Evolutionary conservation across 2,329 filamentous ascomycete species (phyloP), one percentile per base, ranked within the genome.

Genomic region (Leptographium flavum): DNA sequence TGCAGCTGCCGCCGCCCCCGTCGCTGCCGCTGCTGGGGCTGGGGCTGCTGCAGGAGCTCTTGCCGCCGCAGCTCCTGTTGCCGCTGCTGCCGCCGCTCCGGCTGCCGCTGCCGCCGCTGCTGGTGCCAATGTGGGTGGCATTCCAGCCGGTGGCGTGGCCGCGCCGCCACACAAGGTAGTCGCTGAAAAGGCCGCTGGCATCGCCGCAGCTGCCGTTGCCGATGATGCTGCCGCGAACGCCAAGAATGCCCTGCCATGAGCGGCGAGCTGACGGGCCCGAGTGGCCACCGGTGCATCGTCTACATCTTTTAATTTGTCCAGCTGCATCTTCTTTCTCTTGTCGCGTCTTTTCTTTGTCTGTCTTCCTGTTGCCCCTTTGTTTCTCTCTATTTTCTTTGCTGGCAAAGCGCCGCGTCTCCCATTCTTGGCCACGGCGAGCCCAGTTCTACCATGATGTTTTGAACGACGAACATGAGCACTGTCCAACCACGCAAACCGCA

Each of bases 101-200:
- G 43, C 15, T 6, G 42, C 41, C 7, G 37, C 27, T 7, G 27
- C 27, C 5, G 3, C 27, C 13, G 42, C 37, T 38, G 36, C 28
- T 9, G 39, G 17, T 13, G 39, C 27, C 13, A 11, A 27, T 4
- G 39, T 41, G 28, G 39, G 11, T n/a, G 39, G 39, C 14, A 41
- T 41, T 15, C 39, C 39, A 7, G 28, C 28, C 8, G 40, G 40
- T 14, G 40, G 40, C 21, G 40, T 42, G 40, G 37, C 21, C 27
- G 28, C 15, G 31, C 41, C 15, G 31, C 40, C 25, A 21, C 21
- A 25, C 43, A 17, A 19, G 45, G 33, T 43, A 4, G 40, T 31
- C 4, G 45, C 42, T 25, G 43, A 50, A 33, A 50, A 46, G 33
- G 45, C 39, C 15, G 48, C 45, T 8, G 46, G 32, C 11, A 45